A percentile compares a stretch with the other conserved stretches of the same genome.
Conservation (phyloP, 1,139 yeast species). For the Geotrichum macrosporum region DNA sequence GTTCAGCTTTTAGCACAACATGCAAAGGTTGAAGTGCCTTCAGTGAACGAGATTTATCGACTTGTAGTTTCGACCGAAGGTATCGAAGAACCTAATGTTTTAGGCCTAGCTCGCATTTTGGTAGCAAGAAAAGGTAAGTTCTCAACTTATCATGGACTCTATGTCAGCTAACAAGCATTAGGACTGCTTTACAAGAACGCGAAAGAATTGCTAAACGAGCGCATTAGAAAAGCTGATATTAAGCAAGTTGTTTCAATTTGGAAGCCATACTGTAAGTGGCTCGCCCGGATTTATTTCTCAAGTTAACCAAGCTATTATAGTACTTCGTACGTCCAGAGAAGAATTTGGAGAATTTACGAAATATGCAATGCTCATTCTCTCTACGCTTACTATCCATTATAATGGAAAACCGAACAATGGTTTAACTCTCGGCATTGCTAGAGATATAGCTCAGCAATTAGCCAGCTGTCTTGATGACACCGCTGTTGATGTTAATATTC, state of each 20-base stretch:
- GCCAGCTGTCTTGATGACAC: constrained; percentile 9
- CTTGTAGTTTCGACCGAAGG: neutral
- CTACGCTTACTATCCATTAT: constrained; percentile 3
- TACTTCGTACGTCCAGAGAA: neutral
- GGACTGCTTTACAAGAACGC: constrained; percentile 20
- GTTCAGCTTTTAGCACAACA: constrained; percentile 14
- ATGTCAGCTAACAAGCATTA: constrained; percentile 1
- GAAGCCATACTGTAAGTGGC: constrained; percentile 12
- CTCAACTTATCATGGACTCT: neutral
- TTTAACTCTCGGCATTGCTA: neutral
- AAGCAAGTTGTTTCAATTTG: constrained; percentile 2
- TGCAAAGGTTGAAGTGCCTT: constrained; percentile 10
- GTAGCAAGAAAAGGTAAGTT: constrained; percentile 5
- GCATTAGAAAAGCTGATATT: constrained; percentile 15
- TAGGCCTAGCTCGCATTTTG: constrained; percentile 11
- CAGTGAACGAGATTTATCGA: constrained; percentile 6
- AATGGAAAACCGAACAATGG: neutral
- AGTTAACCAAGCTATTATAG: too few species aligned
- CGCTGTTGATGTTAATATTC: neutral
- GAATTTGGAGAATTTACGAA: constrained; percentile 4
- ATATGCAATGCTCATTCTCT: constrained; percentile 16
- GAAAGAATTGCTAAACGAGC: constrained; percentile 22
- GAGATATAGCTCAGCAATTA: constrained; percentile 17
- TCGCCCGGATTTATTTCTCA: too few species aligned
- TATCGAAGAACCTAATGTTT: constrained; percentile 12